Conservation (phyloP, 257 asterid genomes). For the Anisodus acutangulus region DNA sequence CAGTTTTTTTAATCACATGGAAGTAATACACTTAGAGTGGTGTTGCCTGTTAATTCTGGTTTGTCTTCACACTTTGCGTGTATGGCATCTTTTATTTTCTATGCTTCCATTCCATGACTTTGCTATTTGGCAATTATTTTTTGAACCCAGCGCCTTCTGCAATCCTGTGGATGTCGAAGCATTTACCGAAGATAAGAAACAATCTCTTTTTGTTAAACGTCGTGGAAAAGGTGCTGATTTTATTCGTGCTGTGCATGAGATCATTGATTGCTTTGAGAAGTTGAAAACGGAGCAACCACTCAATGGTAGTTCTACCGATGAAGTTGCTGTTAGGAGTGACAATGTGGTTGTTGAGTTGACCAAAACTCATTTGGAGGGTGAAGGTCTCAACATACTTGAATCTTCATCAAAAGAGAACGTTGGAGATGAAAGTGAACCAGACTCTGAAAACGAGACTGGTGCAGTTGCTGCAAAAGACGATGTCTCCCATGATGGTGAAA, state of each 20-base stretch:
- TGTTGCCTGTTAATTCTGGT: conserved; percentile 17
- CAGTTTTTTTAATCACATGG: neutral
- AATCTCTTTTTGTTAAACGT: conserved; percentile 74
- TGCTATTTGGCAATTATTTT: conserved; percentile 27
- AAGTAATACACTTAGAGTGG: neutral
- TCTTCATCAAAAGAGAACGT: conserved; percentile 35
- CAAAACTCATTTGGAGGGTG: conserved; percentile 48
- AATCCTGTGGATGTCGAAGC: conserved; percentile 91
- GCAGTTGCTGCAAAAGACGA: conserved; percentile 58
- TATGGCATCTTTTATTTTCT: conserved; percentile 14
- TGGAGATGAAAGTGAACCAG: conserved; percentile 52
- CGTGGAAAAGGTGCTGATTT: conserved; percentile 92
- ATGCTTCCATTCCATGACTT: neutral
- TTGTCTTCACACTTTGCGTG: neutral
- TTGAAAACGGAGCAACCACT: conserved; percentile 58
- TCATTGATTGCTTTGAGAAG: conserved; percentile 73
- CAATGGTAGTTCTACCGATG: conserved; percentile 45
- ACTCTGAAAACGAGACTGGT: conserved; percentile 63
- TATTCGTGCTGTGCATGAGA: conserved; percentile 78
- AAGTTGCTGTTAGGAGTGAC: conserved; percentile 42
- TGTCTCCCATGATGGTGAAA: conserved; percentile 50
- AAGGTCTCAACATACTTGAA: conserved; percentile 42
- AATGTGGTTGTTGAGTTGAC: conserved; percentile 48
- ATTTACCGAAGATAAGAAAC: conserved; percentile 86
- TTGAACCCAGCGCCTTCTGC: conserved; percentile 84